Conservation (phyloP, 805 yeast species). For the Jamesozyma piceae region DNA sequence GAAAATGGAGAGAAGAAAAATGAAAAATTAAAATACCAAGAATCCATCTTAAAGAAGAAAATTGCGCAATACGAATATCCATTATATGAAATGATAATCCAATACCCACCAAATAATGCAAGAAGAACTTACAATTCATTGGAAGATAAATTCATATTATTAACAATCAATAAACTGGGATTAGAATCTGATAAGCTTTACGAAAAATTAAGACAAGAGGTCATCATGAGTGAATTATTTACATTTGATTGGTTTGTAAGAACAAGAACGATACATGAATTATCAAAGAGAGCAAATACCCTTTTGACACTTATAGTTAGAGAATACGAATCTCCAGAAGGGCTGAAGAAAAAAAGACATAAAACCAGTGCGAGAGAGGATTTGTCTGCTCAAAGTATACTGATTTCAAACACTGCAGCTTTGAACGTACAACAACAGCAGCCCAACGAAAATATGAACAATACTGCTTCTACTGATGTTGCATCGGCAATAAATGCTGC, state of each 20-base stretch:
- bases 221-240: conserved; percentile 49
- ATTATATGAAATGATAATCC: conserved; percentile 51
- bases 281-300: conserved; percentile 61
- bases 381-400: background rate
- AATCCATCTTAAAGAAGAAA: conserved; percentile 44
- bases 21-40: conserved; percentile 46
- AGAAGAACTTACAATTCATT: conserved; percentile 58
- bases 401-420: background rate
- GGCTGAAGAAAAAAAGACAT: conserved; percentile 40
- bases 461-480: background rate
- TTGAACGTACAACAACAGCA: background rate
- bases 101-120: conserved; percentile 77
- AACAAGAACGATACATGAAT: conserved; percentile 63
- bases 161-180: conserved; percentile 57
- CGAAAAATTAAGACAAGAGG: conserved; percentile 59
- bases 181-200: conserved; percentile 47
- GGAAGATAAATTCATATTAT: conserved; percentile 61
- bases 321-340: conserved; percentile 56
- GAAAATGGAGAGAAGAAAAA: conserved; percentile 64
- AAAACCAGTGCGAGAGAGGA: conserved; percentile 16
- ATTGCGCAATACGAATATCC: conserved; percentile 49
- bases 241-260: conserved; percentile 65
- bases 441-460: background rate
- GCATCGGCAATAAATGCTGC: background rate
- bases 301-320: conserved; percentile 58